Evolutionary conservation across 2,329 filamentous ascomycete species (phyloP), one percentile per base, ranked within the genome.

Genomic region (Byssochlamys sp.): DNA sequence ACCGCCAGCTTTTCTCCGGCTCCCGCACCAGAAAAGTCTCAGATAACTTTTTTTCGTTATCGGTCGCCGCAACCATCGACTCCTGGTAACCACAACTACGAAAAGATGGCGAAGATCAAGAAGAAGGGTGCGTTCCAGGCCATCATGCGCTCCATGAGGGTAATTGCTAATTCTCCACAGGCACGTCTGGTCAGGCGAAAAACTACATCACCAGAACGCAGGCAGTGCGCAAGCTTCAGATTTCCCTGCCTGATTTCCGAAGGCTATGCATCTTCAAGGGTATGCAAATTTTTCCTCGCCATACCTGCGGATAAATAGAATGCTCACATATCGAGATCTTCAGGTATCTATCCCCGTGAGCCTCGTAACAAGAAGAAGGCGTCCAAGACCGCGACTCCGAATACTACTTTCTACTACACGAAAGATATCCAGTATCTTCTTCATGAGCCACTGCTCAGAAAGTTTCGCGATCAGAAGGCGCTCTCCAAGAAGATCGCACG

Each of bases 191-290:
- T 74, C 88, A 90, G 75, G 91, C 91, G 78, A 96, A 94, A 79
- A 99, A 99, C 83, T 99, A 92, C 80, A 91, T 99, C 67, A 99
- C 94, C 58, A 84, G 94, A 74, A 96, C 92, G 49, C 91, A 96
- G 79, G 94, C 94, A 52, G 90, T 99, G 68, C 90, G 91, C 75
- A 99, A 97, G 80, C 86, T 99, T 62, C 94, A 99, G 78, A 89
- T 99, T 76, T 96, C 89, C 69, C 84, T 99, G 57, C 91, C 91
- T 65, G 94, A 99, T 78, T 99, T 99, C 78, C 87, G 94, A 77
- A 88, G 95, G 78, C 83, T 99, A 72, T 99, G 94, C 79, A 99
- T 99, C 75, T 99, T 96, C 87, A 97, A 97, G 81, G 94, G 83
- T 81, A 69, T 12, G 61, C 27, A 24, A 49, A 31, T 57, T 55